Evolutionary conservation across 345 rosid species (phyloP), one percentile per base, ranked within the genome.

Genomic region (Lumnitzera littorea): DNA sequence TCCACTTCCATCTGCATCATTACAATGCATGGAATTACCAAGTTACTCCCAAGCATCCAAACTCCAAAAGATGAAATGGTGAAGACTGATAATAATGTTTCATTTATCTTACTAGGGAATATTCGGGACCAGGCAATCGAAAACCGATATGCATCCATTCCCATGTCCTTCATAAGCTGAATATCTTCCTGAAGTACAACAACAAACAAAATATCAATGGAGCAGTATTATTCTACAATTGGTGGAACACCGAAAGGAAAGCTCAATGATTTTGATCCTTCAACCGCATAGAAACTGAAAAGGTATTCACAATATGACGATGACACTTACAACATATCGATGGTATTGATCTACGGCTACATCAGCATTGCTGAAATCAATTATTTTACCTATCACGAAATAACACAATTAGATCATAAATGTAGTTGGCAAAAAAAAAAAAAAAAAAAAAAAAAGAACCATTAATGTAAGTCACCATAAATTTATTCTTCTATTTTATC

Each of bases 101-200:
- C 27, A 4, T 2, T 56, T 46, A 50, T 62, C 73, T 68, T 82
- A 90, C 99, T 75, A 4, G 97, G 95, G 69, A 78, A 94, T 62
- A 94, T 88, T 48, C 99, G 83, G 49, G 95, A n/a, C 97, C 99
- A 94, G 1, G 99, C 82, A 56, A 94, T 84, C 10, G 99, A 94
- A 62, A 94, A 87, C 67, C 97, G 65, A 23, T 83, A 90, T 60
- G 99, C 84, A 68, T 94, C 97, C 95, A 90, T 80, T 24, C 99
- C 96, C 91, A 94, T 79, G 62, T 89, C 84, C 78, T 90, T 94
- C 96, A 94, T 90, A 5, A 86, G 87, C 51, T 83, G 82, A 61
- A 90, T 73, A 78, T 94, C 99, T 67, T 88, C 97, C 96, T 89
- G 80, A 69, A 53, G 29, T 75, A 61, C 47, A 53, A 56, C 16